These are phyloP conservation scores for Ustilago tritici DNA, from an alignment of 1,284 basidiomycete species.

Conservation along the genomic window DNA sequence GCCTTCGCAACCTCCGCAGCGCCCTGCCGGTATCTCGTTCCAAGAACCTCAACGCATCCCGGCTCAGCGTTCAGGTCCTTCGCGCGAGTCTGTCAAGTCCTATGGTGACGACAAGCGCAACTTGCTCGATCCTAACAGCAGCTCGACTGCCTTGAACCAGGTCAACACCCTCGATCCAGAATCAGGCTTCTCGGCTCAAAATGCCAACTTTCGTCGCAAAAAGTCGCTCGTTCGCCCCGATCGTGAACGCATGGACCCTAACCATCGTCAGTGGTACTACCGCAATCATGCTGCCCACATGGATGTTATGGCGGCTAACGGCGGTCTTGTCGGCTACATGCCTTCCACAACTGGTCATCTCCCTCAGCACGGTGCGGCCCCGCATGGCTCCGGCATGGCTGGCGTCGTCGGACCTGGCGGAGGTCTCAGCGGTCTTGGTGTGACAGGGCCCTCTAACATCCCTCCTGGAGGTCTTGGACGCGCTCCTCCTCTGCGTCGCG, in stretches of 20 bases:
- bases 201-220: slow-evolving; percentile 76
- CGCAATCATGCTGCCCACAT: slow-evolving; percentile 86
- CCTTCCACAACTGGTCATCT: slow-evolving; percentile 68
- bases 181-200: slow-evolving; percentile 55
- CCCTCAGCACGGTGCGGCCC: slow-evolving; percentile 67
- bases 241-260: slow-evolving; percentile 94
- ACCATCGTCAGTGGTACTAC: slow-evolving; percentile 95
- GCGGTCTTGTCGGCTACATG: slow-evolving; percentile 63
- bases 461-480: slow-evolving; percentile 61
- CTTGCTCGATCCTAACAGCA: slow-evolving; percentile 47
- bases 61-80: slow-evolving; percentile 43
- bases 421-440: slow-evolving; percentile 67
- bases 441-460: slow-evolving; percentile 52
- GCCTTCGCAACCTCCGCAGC: slow-evolving; percentile 15
- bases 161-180: slow-evolving; percentile 60
- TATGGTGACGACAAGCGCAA: slow-evolving; percentile 53
- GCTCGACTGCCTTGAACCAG: slow-evolving; percentile 43
- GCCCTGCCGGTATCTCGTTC: slow-evolving; percentile 56
- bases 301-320: slow-evolving; percentile 68
- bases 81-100: slow-evolving; percentile 57
- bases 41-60: slow-evolving; percentile 52
- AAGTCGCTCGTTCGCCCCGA: slow-evolving; percentile 94
- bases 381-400: slow-evolving; percentile 51
- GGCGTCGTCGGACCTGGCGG: slow-evolving; percentile 64
- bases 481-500: slow-evolving; percentile 60